Conservation (phyloP, 202 grass and related monocot genomes). For the Digitaria exilis region DNA sequence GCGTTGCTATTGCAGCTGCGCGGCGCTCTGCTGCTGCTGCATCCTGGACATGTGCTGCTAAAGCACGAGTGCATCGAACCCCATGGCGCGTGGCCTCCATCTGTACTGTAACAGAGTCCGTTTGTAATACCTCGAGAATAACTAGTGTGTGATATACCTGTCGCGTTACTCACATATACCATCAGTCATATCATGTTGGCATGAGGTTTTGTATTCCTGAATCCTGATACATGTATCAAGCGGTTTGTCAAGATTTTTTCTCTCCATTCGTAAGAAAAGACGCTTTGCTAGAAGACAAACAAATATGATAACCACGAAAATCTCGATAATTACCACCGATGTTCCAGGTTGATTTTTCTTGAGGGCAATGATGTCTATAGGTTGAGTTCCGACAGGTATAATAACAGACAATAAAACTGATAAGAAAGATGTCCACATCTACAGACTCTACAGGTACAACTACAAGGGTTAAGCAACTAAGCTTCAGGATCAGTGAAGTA, state of each 20-base stretch:
- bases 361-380: not conserved
- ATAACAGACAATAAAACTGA: conserved; percentile 1
- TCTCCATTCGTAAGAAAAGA: no score
- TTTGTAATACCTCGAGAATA: not conserved
- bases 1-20: conserved; percentile 39
- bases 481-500: conserved; percentile 84
- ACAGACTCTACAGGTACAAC: no score
- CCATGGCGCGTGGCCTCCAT: not conserved
- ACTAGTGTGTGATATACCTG: not conserved
- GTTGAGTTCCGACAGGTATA: conserved; percentile 23
- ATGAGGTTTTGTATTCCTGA: not conserved
- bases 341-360: no score
- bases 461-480: conserved; percentile 31
- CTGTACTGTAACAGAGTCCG: not conserved
- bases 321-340: no score
- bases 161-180: not conserved
- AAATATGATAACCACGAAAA: no score
- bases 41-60: conserved; percentile 54
- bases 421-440: not conserved
- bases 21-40: conserved; percentile 53
- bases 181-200: not conserved
- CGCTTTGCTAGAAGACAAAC: no score
- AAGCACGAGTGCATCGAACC: not conserved
- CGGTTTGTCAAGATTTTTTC: no score
- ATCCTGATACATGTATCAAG: no score